A percentile compares a stretch with the other conserved stretches of the same genome.
Evolutionary conservation across 768 basidiomycete species (phyloP).

Genomic region (Cystobasidium ongulense): DNA sequence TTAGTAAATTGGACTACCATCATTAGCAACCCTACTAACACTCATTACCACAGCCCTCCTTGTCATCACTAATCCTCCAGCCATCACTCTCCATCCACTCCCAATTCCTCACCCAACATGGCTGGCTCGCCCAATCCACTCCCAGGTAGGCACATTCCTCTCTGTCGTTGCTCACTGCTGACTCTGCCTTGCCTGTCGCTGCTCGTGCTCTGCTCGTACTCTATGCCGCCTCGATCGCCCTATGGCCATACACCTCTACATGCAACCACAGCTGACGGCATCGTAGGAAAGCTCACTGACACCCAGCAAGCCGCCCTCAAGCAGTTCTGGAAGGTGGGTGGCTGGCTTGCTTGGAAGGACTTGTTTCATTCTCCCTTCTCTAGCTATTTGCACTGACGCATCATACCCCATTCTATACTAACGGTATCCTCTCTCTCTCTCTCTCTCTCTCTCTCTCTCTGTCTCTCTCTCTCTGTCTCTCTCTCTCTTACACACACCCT

Average conservation of each 20-base stretch:
- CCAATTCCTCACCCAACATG: not conserved
- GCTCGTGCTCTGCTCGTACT: not conserved
- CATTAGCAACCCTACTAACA: too few relatives aligned
- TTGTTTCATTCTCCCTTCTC: too few relatives aligned
- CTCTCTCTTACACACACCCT: not conserved
- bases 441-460: not conserved
- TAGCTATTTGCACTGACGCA: too few relatives aligned
- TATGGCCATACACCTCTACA: not conserved
- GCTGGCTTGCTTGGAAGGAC: too few relatives aligned
- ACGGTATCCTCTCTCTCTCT: not conserved
- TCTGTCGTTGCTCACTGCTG: too few relatives aligned
- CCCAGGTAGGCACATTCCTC: not conserved
- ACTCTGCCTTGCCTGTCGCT: too few relatives aligned
- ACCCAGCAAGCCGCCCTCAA: slow-evolving; percentile 7
- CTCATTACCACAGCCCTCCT: too few relatives aligned
- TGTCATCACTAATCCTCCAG: not conserved
- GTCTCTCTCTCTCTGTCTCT: not conserved
- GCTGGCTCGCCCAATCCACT: slow-evolving; percentile 3
- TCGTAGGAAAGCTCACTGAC: slow-evolving; percentile 29
- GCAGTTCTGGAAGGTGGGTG: slow-evolving; percentile 26
- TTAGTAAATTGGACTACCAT: too few relatives aligned
- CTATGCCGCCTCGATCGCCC: not conserved
- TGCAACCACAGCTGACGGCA: slow-evolving; percentile 15
- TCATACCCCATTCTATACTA: too few relatives aligned
- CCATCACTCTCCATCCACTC: not conserved